Evolutionary conservation across 164 flowering plant species (phyloP), one percentile per base, ranked within the genome.

Genomic region (Vitis rupestris): DNA sequence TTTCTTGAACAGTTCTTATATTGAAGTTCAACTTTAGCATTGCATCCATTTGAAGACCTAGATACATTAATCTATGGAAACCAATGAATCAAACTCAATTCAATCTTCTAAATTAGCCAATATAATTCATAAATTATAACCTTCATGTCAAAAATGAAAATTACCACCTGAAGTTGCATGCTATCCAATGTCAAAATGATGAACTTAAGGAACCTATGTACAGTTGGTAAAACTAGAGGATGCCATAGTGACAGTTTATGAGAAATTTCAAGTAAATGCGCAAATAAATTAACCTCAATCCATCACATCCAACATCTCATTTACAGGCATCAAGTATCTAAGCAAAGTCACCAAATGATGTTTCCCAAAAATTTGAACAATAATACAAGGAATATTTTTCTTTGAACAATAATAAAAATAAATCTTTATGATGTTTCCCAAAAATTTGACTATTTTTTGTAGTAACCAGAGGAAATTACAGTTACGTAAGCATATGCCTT

Each of bases 131-230:
- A 15, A 9, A 11, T 47, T 50, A 19, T 30, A 19, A 30, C 8
- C 44, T 19, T 14, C 3, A 3, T 12, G 29, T 0, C 15, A n/a
- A 9, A 37, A 2, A n/a, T 23, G 27, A 10, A 12, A 68, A 10
- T 30, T 52, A 50, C 9, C 65, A 78, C 86, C 82, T 83, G 81
- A 62, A 83, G 73, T 44, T 78, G 66, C 74, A 78, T 75, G 52
- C 81, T 76, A 14, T 78, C 86, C 31, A 14, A 83, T 76, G 47
- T 76, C 75, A 66, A 80, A 83, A 16, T 74, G 70, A 67, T 73
- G 74, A 76, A 78, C 72, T 16, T 75, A 51, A 44, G 82, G 79
- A 17, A 63, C 16, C 53, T 50, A 57, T 31, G 70, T 47, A 51
- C 8, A 44, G 56, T 47, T 63, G 47, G 65, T 48, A 15, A 69